Evolutionary conservation across 1,284 basidiomycete genomes (phyloP).

Genomic region (Agroathelia rolfsii): DNA sequence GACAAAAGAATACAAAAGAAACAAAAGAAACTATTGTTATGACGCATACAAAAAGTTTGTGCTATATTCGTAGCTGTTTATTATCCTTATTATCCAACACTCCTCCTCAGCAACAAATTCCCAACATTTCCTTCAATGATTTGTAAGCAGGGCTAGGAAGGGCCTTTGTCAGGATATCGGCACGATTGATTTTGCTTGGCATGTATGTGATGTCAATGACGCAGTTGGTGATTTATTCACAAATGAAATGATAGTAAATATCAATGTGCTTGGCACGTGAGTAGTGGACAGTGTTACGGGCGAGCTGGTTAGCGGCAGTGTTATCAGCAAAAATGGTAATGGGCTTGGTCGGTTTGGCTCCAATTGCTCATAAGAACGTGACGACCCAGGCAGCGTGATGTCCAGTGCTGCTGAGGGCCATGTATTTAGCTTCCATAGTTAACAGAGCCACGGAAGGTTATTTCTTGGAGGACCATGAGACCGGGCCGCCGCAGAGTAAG

Average conservation of each 20-base stretch:
- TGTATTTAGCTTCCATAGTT: slow-evolving; percentile 22
- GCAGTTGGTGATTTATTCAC: too few species aligned
- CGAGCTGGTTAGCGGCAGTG: slow-evolving; percentile 22
- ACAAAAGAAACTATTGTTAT: too few species aligned
- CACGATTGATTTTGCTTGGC: too few species aligned
- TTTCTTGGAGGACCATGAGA: slow-evolving; percentile 28
- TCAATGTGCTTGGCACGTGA: slow-evolving; percentile 30
- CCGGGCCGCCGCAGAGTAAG: slow-evolving; percentile 17
- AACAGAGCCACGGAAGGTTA: slow-evolving; percentile 20
- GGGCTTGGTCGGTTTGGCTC: slow-evolving; percentile 11
- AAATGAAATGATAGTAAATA: slow-evolving; percentile 26
- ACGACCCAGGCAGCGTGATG: slow-evolving; percentile 25
- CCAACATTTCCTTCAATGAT: too few species aligned
- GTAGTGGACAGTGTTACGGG: slow-evolving; percentile 22
- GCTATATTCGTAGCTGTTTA: too few species aligned
- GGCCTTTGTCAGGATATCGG: too few species aligned
- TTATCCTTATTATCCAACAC: too few species aligned
- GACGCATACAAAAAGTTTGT: too few species aligned
- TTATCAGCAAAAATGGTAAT: slow-evolving; percentile 23
- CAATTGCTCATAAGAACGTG: slow-evolving; percentile 17
- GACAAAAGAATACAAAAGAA: too few species aligned
- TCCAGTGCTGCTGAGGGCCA: slow-evolving; percentile 21
- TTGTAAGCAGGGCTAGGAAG: too few species aligned
- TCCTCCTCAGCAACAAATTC: too few species aligned
- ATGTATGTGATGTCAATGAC: too few species aligned